Evolutionary conservation across 495 filamentous ascomycete genomes (phyloP).

Genomic region (Emericellopsis terricola): DNA sequence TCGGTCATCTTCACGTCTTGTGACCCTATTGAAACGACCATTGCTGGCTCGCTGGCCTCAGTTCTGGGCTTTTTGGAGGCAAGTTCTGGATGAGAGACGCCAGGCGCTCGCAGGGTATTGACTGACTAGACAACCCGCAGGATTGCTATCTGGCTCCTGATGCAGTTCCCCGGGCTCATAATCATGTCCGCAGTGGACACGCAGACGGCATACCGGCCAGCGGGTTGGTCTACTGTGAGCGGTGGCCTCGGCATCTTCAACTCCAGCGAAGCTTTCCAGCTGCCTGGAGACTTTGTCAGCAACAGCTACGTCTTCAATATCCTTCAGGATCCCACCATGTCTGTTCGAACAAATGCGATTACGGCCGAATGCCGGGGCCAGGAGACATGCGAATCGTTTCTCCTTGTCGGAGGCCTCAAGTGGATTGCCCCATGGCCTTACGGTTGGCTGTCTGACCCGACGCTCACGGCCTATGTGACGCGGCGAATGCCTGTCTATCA

Average conservation of each 20-base stretch:
- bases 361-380: background rate
- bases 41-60: background rate
- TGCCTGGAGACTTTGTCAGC: background rate
- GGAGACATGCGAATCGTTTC: background rate
- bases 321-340: background rate
- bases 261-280: background rate
- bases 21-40: background rate
- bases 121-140: no score
- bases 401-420: background rate
- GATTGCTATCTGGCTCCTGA: background rate
- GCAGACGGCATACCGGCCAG: background rate
- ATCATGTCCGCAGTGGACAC: background rate
- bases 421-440: background rate
- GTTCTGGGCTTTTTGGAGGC: background rate
- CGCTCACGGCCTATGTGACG: background rate
- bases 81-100: no score
- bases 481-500: background rate
- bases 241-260: background rate
- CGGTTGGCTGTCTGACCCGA: background rate
- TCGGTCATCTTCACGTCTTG: background rate
- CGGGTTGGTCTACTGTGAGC: background rate
- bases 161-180: background rate
- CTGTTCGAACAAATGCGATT: background rate
- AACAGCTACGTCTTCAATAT: background rate
- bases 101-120: no score